Evolutionary conservation across 352 stramenopile species (phyloP), one percentile per base, ranked within the genome.

Genomic region (Phytopythium oedochilum): DNA sequence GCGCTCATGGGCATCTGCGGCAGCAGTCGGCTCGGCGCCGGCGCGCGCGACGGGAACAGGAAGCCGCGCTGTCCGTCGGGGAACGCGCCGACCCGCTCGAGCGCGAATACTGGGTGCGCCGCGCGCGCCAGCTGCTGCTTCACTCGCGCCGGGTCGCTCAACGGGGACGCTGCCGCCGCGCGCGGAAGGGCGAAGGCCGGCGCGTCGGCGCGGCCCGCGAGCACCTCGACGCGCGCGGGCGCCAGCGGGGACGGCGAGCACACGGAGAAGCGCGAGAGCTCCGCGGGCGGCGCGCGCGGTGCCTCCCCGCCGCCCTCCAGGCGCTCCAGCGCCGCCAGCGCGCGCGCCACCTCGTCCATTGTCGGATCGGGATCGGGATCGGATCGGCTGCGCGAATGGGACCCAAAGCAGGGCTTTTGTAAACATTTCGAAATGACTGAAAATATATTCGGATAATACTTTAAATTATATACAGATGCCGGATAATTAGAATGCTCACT

Each of bases 1-100:
- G 68, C 58, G 53, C 78, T 83, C 68, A 92, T 80, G 39, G 82
- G 77, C 60, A 92, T 63, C 52, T 94, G 80, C n/a, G 80, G 68
- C 53, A 92, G 57, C 10, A 89, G 53, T 14, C 83, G 81, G 48
- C 79, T 93, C 11, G 57, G 69, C 50, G 60, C 34, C 36, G 52
- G 55, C 22, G 53, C 53, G 23, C 68, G 51, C 2, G 34, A 28
- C 10, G 62, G 43, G 32, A 59, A 54, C 46, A 56, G 42, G 35
- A 49, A 61, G 3, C 46, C 56, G n/a, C 40, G n/a, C 52, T 46
- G 63, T 32, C 66, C 61, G 22, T 47, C 64, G 46, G 60, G 56
- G 57, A 75, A 77, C n/a, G 59, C 12, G 5, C 69, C 61, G 22
- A 86, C 62, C 35, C 66, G 68, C 55, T 78, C 66, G 18, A 88